Conservation (phyloP, 441 rosid genomes). For the Cnidoscolus chayamansa region DNA sequence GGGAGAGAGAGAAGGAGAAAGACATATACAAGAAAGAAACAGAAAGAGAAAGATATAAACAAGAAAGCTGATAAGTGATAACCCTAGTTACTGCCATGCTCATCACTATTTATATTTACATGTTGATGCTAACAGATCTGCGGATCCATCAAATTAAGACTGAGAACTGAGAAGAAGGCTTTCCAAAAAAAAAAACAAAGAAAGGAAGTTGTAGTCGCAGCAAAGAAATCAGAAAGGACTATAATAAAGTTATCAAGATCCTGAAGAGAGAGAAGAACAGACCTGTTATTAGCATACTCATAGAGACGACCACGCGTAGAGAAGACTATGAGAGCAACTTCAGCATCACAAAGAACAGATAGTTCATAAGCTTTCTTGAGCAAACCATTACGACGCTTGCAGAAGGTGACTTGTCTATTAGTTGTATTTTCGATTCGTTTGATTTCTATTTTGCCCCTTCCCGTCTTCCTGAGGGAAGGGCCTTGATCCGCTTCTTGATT, state of each 20-base stretch:
- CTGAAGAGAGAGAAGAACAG: too few species aligned
- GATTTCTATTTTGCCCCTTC: conserved; percentile 97
- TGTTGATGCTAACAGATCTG: too few species aligned
- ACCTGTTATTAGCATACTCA: conserved; percentile 94
- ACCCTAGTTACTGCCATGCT: conserved; percentile 1
- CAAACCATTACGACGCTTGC: conserved; percentile 89
- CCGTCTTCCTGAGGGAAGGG: conserved; percentile 56
- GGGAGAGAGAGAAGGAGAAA: too few species aligned
- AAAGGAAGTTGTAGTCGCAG: conserved; percentile 27
- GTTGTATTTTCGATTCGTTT: conserved; percentile 98
- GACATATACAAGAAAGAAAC: conserved; percentile 17
- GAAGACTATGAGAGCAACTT: conserved; percentile 84
- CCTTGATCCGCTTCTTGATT: conserved; percentile 19
- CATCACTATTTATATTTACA: too few species aligned
- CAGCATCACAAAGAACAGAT: conserved; percentile 93
- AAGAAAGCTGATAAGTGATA: not conserved
- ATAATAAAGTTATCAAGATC: not conserved
- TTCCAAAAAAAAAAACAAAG: too few species aligned
- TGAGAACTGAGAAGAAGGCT: too few species aligned
- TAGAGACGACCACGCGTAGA: conserved; percentile 97
- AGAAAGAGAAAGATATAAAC: conserved; percentile 7
- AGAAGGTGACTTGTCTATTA: conserved; percentile 92
- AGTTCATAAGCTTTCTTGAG: conserved; percentile 95
- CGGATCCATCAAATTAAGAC: too few species aligned
- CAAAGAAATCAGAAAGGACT: conserved; percentile 21